Percentiles rank a stretch among this genome's conserved stretches.
Conservation (phyloP, 1,284 basidiomycete genomes). For the Microbotryum violaceum region DNA sequence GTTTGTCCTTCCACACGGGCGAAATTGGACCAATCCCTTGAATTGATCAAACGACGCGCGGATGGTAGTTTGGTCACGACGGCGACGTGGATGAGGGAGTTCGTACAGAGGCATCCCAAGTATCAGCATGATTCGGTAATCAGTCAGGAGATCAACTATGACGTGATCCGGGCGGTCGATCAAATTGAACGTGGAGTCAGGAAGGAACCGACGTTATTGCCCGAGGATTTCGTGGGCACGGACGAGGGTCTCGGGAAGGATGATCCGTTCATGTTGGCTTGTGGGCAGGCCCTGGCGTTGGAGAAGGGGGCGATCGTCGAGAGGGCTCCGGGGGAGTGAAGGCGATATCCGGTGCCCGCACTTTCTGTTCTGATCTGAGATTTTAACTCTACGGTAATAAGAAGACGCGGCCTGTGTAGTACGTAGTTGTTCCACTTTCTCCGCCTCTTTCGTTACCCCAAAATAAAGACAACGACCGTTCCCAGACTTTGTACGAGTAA, state of each 20-base stretch:
- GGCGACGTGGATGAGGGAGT: slow-evolving; percentile 87
- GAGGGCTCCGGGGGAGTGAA: background rate
- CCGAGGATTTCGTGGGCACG: slow-evolving; percentile 33
- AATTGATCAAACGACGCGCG: slow-evolving; percentile 68
- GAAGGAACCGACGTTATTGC: slow-evolving; percentile 38
- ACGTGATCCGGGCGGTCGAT: slow-evolving; percentile 83
- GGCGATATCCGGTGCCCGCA: background rate
- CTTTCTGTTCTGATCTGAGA: background rate
- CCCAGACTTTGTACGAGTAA: no score
- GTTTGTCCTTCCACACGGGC: slow-evolving; percentile 55
- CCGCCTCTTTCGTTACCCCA: no score
- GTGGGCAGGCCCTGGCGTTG: background rate
- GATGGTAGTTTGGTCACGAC: slow-evolving; percentile 69
- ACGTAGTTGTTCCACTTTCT: no score
- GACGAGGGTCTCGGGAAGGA: background rate
- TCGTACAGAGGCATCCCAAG: slow-evolving; percentile 76
- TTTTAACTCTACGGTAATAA: no score
- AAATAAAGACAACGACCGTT: no score
- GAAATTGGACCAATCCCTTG: slow-evolving; percentile 69
- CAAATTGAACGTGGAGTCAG: slow-evolving; percentile 52
- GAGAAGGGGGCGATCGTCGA: background rate
- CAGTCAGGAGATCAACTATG: slow-evolving; percentile 85
- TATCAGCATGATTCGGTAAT: slow-evolving; percentile 91
- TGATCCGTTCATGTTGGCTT: background rate
- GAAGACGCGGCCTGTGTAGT: no score